These are phyloP conservation scores for Colletotrichum nymphaeae DNA, from an alignment of 2,329 filamentous ascomycete species.

Conservation along the genomic window DNA sequence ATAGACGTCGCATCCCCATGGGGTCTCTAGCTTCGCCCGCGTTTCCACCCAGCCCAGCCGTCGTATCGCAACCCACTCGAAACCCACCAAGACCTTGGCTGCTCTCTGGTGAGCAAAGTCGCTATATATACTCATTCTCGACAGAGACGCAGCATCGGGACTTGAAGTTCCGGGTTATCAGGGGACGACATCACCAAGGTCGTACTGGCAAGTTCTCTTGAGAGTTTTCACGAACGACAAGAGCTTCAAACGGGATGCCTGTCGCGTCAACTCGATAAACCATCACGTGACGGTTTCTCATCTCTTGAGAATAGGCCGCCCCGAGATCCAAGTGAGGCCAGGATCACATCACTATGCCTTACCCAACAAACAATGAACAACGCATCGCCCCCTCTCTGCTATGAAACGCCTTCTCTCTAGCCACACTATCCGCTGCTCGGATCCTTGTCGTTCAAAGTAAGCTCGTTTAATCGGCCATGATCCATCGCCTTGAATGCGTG, in stretches of 20 bases:
- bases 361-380: constrained; percentile 12
- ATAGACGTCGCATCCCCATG: not conserved
- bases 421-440: constrained; percentile 3
- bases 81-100: constrained; percentile 17
- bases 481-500: constrained; percentile 1
- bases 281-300: not conserved
- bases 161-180: not conserved
- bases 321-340: constrained; percentile 3
- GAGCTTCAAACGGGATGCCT: not conserved
- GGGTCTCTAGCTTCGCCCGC: not conserved
- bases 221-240: not conserved
- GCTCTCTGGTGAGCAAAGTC: not conserved
- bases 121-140: constrained; percentile 1
- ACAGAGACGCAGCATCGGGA: not conserved
- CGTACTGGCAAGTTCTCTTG: not conserved
- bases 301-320: not conserved
- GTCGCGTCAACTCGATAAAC: not conserved
- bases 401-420: constrained; percentile 28
- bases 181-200: not conserved
- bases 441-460: constrained; percentile 14
- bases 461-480: not conserved
- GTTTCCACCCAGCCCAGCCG: constrained; percentile 3
- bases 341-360: constrained; percentile 24
- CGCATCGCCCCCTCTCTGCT: constrained; percentile 16
- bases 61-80: constrained; percentile 21